Percentiles rank a stretch among this genome's conserved stretches.
Evolutionary conservation across 495 filamentous ascomycete species (phyloP).

Genomic region (Talaromyces nanjingensis): DNA sequence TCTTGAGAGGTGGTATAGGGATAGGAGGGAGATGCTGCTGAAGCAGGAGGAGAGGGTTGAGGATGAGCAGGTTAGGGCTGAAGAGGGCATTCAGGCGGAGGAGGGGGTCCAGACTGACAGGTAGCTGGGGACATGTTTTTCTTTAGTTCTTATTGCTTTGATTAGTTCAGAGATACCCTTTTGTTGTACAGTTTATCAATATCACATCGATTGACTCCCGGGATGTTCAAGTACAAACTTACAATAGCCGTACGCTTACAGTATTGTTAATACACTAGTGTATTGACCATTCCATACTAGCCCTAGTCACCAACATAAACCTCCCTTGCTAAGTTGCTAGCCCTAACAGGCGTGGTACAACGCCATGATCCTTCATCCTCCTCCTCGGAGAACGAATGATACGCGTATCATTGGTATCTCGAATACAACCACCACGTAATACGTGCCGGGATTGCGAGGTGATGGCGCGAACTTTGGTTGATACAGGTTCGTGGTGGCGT

Average conservation of each 20-base stretch:
- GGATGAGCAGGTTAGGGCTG: background rate
- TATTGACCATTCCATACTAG: background rate
- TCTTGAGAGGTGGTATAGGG: constrained; percentile 73
- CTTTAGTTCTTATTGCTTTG: background rate
- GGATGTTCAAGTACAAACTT: background rate
- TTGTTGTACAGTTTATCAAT: background rate
- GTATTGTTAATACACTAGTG: background rate
- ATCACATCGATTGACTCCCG: background rate
- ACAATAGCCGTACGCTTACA: background rate
- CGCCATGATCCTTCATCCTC: background rate
- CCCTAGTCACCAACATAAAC: background rate
- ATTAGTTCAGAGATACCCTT: constrained; percentile 2
- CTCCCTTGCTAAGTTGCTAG: background rate
- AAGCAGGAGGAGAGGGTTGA: background rate
- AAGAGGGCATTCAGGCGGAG: background rate
- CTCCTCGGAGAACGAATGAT: background rate
- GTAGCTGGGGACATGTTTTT: background rate
- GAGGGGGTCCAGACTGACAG: background rate
- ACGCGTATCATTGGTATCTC: background rate
- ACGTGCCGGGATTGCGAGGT: background rate
- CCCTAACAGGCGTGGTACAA: background rate
- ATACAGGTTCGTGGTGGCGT: background rate
- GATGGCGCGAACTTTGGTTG: background rate
- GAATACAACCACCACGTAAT: background rate
- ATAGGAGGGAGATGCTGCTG: constrained; percentile 37